Conservation (phyloP, 1,284 basidiomycete species). For the Erythrobasidium hasegawianum region DNA sequence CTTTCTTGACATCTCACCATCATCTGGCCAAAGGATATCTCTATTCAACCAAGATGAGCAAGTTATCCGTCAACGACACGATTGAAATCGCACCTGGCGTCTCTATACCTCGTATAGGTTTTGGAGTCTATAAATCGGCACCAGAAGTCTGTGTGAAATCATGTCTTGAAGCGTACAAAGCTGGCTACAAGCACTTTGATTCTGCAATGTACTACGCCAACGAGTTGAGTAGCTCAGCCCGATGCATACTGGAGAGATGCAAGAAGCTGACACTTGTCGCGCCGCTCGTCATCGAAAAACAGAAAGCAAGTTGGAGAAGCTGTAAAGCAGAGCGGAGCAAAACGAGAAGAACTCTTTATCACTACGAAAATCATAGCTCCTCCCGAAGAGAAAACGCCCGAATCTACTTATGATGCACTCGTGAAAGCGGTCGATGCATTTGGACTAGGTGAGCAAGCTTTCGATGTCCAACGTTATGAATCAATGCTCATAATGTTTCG, state of each 20-base stretch:
- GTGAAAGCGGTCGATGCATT: constrained; percentile 52
- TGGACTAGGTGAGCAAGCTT: constrained; percentile 50
- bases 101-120: constrained; percentile 25
- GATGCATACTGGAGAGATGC: background rate
- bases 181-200: constrained; percentile 35
- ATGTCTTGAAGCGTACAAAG: constrained; percentile 24
- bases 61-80: constrained; percentile 14
- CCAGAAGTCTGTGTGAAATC: constrained; percentile 23
- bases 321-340: constrained; percentile 62
- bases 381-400: constrained; percentile 4
- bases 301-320: constrained; percentile 41
- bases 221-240: constrained; percentile 10
- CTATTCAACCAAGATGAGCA: background rate
- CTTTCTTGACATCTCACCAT: too few species aligned
- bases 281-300: background rate
- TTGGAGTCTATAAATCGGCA: constrained; percentile 26
- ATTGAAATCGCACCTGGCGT: constrained; percentile 29
- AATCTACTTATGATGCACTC: constrained; percentile 38
- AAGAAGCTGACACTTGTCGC: background rate
- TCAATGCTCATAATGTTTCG: background rate
- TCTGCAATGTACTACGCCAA: constrained; percentile 34
- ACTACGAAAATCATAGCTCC: constrained; percentile 42
- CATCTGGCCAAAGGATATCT: background rate
- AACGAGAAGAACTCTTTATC: constrained; percentile 58
- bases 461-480: too few species aligned